Conservation (phyloP, 2,329 filamentous ascomycete genomes). For the Catunica adiposa region DNA sequence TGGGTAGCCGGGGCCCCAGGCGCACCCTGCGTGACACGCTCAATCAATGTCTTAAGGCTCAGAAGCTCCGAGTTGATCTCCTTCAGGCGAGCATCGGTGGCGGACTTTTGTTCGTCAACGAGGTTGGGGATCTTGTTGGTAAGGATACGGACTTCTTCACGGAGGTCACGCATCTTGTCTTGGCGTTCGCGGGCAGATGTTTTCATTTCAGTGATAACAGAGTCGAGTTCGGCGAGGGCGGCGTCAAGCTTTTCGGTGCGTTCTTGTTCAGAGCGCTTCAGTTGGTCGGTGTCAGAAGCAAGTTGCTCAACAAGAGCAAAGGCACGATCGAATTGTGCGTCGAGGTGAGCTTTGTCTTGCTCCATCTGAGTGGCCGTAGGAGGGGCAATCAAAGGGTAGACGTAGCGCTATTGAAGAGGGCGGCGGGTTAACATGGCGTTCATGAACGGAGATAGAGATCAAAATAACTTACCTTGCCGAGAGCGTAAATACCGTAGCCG, state of each 20-base stretch:
- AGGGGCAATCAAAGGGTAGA: slow-evolving; percentile 77
- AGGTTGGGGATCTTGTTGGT: slow-evolving; percentile 79
- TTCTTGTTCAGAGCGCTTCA: slow-evolving; percentile 74
- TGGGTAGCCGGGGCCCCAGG: not conserved
- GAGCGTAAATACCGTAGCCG: slow-evolving; percentile 71
- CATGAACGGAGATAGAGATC: not conserved
- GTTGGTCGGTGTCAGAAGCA: slow-evolving; percentile 68
- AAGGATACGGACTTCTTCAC: slow-evolving; percentile 68
- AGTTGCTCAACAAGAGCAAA: slow-evolving; percentile 87
- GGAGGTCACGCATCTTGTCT: slow-evolving; percentile 71
- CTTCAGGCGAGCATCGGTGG: slow-evolving; percentile 61
- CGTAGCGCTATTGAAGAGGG: slow-evolving; percentile 52
- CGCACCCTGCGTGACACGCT: slow-evolving; percentile 31
- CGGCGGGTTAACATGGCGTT: slow-evolving; percentile 4
- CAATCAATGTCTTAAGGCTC: slow-evolving; percentile 78
- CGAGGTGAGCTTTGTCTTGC: slow-evolving; percentile 82
- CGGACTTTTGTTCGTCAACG: slow-evolving; percentile 71
- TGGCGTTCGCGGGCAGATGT: slow-evolving; percentile 65
- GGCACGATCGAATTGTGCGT: slow-evolving; percentile 83
- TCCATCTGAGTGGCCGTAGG: slow-evolving; percentile 88
- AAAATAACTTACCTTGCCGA: slow-evolving; percentile 52
- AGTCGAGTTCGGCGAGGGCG: slow-evolving; percentile 70
- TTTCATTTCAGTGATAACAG: slow-evolving; percentile 66
- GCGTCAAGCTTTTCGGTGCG: slow-evolving; percentile 70
- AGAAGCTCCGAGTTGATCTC: slow-evolving; percentile 78